Evolutionary conservation across 75 land plant species (phyloP).

Genomic region (Picea glauca): DNA sequence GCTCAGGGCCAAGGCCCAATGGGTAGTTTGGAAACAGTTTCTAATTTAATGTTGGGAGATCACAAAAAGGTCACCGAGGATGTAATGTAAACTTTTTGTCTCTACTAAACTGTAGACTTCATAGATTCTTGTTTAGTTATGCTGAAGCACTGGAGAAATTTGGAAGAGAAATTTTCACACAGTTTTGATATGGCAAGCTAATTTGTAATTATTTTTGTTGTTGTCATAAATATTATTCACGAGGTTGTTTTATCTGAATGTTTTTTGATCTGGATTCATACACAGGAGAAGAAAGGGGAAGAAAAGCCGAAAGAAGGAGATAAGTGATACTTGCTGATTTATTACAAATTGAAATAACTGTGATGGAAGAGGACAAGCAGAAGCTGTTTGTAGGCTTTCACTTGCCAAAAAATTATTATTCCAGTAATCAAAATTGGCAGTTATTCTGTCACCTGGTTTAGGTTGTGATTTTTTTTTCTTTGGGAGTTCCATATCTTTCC

Average conservation of each 20-base stretch:
- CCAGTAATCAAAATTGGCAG: background rate
- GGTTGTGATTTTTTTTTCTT: background rate
- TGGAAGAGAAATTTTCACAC: background rate
- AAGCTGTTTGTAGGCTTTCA: background rate
- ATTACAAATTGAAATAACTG: background rate
- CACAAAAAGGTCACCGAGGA: too few relatives aligned
- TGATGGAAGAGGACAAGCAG: background rate
- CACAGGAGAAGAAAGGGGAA: conserved; percentile 7
- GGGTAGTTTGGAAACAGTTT: too few relatives aligned
- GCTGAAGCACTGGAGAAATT: too few relatives aligned
- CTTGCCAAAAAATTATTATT: background rate
- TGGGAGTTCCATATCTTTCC: background rate
- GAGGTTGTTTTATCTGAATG: conserved; percentile 1
- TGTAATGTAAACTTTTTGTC: too few relatives aligned
- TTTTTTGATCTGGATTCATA: background rate
- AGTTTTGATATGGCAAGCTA: background rate
- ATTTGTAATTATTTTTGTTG: background rate
- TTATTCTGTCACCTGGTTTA: background rate
- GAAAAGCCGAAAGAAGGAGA: conserved; percentile 4
- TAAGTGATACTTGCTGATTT: background rate
- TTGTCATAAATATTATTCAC: background rate
- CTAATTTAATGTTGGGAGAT: too few relatives aligned
- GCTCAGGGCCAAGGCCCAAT: too few relatives aligned
- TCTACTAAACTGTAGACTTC: too few relatives aligned
- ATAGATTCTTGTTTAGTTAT: too few relatives aligned